Evolutionary conservation across 352 stramenopile species (phyloP), one percentile per base, ranked within the genome.

Genomic region (Detonula confervacea): DNA sequence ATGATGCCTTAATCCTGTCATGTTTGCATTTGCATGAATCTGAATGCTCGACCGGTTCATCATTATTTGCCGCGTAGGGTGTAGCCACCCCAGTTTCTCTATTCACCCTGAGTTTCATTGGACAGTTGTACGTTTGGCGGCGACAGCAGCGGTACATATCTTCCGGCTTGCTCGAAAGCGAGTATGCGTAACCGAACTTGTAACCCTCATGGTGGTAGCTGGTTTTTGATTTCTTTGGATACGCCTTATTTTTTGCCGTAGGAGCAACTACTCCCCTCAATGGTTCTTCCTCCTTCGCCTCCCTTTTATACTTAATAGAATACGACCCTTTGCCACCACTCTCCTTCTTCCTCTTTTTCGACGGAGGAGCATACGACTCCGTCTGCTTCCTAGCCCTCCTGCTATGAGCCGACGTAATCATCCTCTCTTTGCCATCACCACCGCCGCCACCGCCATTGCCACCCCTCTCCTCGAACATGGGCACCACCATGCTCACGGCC

Each of bases 351-450:
- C 0, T 18, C 14, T 33, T 57, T 51, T 20, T 25, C 4, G 60
- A 16, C 20, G 60, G 39, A 29, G 37, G 29, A 42, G 47, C 44
- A 25, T 75, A 65, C 0, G 11, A 0, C 25, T 42, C 37, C 30
- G 51, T 75, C 44, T 61, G 22, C 27, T 51, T 65, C 24, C 51
- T 67, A 7, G 18, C 59, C 33, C 66, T 75, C 47, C 52, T 75
- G 18, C 51, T 56, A 39, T 37, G 18, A 1, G 20, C 20, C 29
- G 65, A 62, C 20, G 51, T 25, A 24, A 46, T 27, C 5, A 22
- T 22, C 1, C 52, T n/a, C n/a, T n/a, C n/a, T n/a, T n/a, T n/a
- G n/a, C n/a, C n/a, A n/a, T n/a, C n/a, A n/a, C n/a, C n/a, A n/a
- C n/a, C n/a, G n/a, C n/a, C n/a, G n/a, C n/a, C n/a, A n/a, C n/a